A percentile compares a stretch with the other conserved stretches of the same genome.
Evolutionary conservation across 495 filamentous ascomycete species (phyloP).

Genomic region (Penicillium bovifimosum): DNA sequence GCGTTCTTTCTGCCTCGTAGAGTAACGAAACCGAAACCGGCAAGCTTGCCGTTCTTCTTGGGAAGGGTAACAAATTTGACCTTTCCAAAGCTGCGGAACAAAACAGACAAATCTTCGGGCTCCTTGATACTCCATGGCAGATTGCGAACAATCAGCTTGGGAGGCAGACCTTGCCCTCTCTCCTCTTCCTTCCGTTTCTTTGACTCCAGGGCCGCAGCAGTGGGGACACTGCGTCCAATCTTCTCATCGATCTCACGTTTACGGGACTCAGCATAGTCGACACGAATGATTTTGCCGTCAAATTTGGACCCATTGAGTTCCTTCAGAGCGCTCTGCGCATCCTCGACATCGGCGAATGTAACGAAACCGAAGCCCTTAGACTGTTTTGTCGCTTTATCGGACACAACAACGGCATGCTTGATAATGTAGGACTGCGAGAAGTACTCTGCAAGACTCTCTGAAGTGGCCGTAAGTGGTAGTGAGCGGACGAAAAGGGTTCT

Average conservation of each 20-base stretch:
- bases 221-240: slow-evolving; percentile 43
- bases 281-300: slow-evolving; percentile 70
- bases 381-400: slow-evolving; percentile 71
- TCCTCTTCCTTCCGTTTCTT: slow-evolving; percentile 56
- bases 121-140: slow-evolving; percentile 93
- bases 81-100: slow-evolving; percentile 87
- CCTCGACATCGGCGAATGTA: slow-evolving; percentile 88
- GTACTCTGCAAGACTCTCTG: slow-evolving; percentile 71
- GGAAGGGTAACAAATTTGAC: slow-evolving; percentile 78
- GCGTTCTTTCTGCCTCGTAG: slow-evolving; percentile 86
- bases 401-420: slow-evolving; percentile 86
- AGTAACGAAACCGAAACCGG: slow-evolving; percentile 90
- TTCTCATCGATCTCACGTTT: slow-evolving; percentile 59
- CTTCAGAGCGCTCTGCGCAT: slow-evolving; percentile 71
- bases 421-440: slow-evolving; percentile 93
- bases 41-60: slow-evolving; percentile 62
- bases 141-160: slow-evolving; percentile 91
- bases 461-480: slow-evolving; percentile 70
- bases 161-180: slow-evolving; percentile 54
- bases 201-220: slow-evolving; percentile 39
- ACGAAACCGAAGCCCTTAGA: slow-evolving; percentile 95
- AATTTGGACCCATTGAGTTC: slow-evolving; percentile 70
- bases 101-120: slow-evolving; percentile 64
- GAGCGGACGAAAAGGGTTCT: slow-evolving; percentile 86
- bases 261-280: slow-evolving; percentile 84